Evolutionary conservation across 257 asterid genomes (phyloP), one percentile per base, ranked within the genome.

Genomic region (Penstemon davidsonii): DNA sequence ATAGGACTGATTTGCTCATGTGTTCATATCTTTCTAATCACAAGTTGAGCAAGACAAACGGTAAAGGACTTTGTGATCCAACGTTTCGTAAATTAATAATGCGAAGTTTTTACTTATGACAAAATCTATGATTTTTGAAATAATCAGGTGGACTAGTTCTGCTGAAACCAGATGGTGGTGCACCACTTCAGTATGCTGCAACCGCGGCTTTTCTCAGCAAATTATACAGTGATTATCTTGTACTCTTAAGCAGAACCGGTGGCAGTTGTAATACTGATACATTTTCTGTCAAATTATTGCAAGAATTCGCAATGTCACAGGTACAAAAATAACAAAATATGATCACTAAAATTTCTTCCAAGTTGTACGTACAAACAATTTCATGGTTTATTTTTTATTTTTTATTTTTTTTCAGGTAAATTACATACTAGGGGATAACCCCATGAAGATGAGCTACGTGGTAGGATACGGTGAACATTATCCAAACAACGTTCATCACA

Each of bases 371-470:
- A 15, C 18, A 15, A 15, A 15, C 18, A 15, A 15, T 15, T 15
- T 15, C 18, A 15, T 15, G 18, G 18, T 15, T 15, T 15, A 15
- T 15, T 15, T 15, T 15, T 15, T 15, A 15, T 15, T 15, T 15
- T 15, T 15, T 15, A 15, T 15, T 15, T 15, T 15, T 15, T 71
- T 39, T 60, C 74, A 85, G 91, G 81, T 85, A 13, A 58, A 79
- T 65, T 83, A 87, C 76, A 81, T 87, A 57, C 75, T 87, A 12
- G 95, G 95, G 11, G 81, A 78, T 62, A 87, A 87, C 71, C 95
- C 95, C 0, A 67, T 67, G 80, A 81, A 78, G 71, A 74, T 78
- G 80, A 74, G 95, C 75, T 87, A 81, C 71, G 25, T 87, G 75
- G 91, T 81, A 12, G 91, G 91, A 62, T 75, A 68, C 25, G 82